Conservation (phyloP, 495 filamentous ascomycete species). For the Hypoxylon lienhwacheense region DNA sequence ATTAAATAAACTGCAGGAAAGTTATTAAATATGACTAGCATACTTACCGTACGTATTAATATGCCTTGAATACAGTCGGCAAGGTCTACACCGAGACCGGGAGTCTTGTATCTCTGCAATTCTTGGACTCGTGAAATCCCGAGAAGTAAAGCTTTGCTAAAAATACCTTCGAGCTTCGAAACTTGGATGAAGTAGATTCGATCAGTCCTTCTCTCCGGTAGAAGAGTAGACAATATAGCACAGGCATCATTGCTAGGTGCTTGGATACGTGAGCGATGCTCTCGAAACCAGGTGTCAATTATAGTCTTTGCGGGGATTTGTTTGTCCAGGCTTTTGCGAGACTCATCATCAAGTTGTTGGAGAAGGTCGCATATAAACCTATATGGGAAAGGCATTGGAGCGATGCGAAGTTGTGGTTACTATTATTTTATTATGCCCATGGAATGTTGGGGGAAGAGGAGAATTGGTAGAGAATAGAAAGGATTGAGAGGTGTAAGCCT, state of each 20-base stretch:
- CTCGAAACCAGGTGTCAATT: slow-evolving; percentile 62
- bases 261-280: slow-evolving; percentile 56
- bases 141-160: slow-evolving; percentile 65
- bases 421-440: too few species aligned
- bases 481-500: too few species aligned
- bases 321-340: slow-evolving; percentile 37
- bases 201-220: slow-evolving; percentile 74
- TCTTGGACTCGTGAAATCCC: slow-evolving; percentile 60
- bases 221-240: slow-evolving; percentile 69
- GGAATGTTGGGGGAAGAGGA: too few species aligned
- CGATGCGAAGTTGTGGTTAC: not conserved
- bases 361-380: slow-evolving; percentile 40
- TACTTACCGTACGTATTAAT: slow-evolving; percentile 63
- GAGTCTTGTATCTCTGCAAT: slow-evolving; percentile 61
- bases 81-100: slow-evolving; percentile 63
- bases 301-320: slow-evolving; percentile 42
- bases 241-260: slow-evolving; percentile 54
- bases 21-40: not conserved
- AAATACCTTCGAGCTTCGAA: slow-evolving; percentile 58
- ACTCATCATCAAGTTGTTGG: slow-evolving; percentile 41
- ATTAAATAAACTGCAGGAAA: not conserved
- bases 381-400: slow-evolving; percentile 38
- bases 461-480: too few species aligned
- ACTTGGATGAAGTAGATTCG: slow-evolving; percentile 71
- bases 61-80: slow-evolving; percentile 69